These are phyloP conservation scores for Vanilla planifolia DNA, from an alignment of 106 monocot genomes.

Conservation along the genomic window DNA sequence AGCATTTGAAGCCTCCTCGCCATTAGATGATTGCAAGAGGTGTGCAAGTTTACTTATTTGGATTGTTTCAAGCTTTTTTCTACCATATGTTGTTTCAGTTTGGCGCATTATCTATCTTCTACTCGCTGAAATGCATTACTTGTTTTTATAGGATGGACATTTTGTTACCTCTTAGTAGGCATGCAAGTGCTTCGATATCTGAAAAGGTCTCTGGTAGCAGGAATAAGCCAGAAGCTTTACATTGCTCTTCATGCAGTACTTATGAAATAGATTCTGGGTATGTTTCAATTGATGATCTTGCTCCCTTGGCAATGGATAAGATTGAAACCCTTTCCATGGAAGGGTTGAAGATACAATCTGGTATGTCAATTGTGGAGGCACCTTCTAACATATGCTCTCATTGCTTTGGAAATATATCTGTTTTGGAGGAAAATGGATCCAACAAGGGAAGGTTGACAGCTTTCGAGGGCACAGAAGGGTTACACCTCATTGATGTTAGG, in stretches of 20 bases:
- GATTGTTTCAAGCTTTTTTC: no score
- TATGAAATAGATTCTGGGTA: conserved; percentile 44
- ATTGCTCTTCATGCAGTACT: conserved; percentile 22
- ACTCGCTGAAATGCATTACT: no score
- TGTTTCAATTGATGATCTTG: conserved; percentile 91
- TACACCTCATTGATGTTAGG: conserved; percentile 74
- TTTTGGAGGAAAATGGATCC: conserved; percentile 51
- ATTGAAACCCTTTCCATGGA: conserved; percentile 95
- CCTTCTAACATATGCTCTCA: conserved; percentile 70
- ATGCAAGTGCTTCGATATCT: conserved; percentile 3
- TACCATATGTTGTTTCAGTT: no score
- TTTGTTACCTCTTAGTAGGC: no score
- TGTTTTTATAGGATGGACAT: no score
- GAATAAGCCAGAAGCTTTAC: conserved; percentile 24
- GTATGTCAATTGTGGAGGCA: conserved; percentile 75
- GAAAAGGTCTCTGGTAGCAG: conserved; percentile 1
- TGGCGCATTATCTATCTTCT: no score
- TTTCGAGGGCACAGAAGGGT: conserved; percentile 65
- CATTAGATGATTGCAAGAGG: conserved; percentile 44
- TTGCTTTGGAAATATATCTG: conserved; percentile 51
- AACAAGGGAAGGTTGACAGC: conserved; percentile 33
- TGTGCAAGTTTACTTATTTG: no score
- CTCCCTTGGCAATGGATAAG: conserved; percentile 93
- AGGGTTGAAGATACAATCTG: conserved; percentile 91
- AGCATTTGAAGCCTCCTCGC: conserved; percentile 60